These are phyloP conservation scores for Terana coerulea DNA, from an alignment of 768 basidiomycete species.

Conservation along the genomic window DNA sequence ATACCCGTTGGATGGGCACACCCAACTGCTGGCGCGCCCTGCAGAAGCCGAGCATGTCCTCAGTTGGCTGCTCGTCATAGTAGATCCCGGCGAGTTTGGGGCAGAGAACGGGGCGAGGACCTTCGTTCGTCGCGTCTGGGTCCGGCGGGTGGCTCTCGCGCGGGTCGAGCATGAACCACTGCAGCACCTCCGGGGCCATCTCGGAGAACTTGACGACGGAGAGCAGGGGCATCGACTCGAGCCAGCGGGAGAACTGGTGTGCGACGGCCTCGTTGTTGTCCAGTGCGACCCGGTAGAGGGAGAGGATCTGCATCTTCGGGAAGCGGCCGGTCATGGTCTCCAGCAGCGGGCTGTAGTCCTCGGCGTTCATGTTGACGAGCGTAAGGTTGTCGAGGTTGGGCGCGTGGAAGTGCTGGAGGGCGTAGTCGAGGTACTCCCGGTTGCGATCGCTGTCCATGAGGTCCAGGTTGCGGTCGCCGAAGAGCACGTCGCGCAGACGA, in stretches of 20 bases:
- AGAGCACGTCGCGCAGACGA: slow-evolving; percentile 47
- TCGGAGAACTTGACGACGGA: slow-evolving; percentile 19
- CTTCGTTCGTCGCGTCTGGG: too few relatives aligned
- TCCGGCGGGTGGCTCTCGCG: too few relatives aligned
- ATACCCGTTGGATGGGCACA: too few relatives aligned
- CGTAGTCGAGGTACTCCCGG: slow-evolving; percentile 40
- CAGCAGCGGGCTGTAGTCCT: slow-evolving; percentile 50
- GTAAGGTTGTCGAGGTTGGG: slow-evolving; percentile 57
- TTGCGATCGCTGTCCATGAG: slow-evolving; percentile 51
- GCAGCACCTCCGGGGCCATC: too few relatives aligned
- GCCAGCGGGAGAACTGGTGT: too few relatives aligned
- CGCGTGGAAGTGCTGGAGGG: slow-evolving; percentile 47
- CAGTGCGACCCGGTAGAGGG: slow-evolving; percentile 40
- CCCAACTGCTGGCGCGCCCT: too few relatives aligned
- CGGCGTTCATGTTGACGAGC: slow-evolving; percentile 47
- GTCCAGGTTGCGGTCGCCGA: slow-evolving; percentile 18
- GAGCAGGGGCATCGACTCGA: slow-evolving; percentile 56
- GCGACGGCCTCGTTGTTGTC: too few relatives aligned
- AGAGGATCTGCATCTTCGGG: slow-evolving; percentile 50
- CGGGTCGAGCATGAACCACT: too few relatives aligned
- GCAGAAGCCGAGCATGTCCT: too few relatives aligned
- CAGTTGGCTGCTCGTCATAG: too few relatives aligned
- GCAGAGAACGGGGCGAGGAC: too few relatives aligned
- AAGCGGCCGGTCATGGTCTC: slow-evolving; percentile 42
- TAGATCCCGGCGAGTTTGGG: too few relatives aligned